A percentile compares a stretch with the other conserved stretches of the same genome.
These are phyloP conservation scores for Quercus phellos DNA, from an alignment of 331 rosid species.

Conservation along the genomic window DNA sequence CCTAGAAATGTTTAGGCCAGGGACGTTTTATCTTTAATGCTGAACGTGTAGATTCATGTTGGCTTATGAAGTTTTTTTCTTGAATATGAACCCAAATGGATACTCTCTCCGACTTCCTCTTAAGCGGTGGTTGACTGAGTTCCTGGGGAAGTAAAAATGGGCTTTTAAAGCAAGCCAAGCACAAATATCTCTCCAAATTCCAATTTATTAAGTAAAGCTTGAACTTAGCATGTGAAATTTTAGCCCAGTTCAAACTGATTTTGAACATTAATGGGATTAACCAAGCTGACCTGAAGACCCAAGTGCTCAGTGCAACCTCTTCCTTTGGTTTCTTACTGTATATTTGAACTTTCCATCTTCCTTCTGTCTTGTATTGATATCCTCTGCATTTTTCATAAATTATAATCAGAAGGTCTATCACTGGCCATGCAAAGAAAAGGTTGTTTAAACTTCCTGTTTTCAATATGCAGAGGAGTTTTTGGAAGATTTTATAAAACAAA, in stretches of 20 bases:
- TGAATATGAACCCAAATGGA: not conserved
- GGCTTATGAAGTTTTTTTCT: not conserved
- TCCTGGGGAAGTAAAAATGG: not conserved
- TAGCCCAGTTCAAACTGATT: not conserved
- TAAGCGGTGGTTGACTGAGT: not conserved
- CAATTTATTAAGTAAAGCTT: not conserved
- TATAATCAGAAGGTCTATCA: conserved; percentile 3
- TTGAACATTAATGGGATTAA: not conserved
- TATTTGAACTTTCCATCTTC: not conserved
- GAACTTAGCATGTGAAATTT: not conserved
- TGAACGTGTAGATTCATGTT: not conserved
- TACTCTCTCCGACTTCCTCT: not conserved
- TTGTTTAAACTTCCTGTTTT: conserved; percentile 20
- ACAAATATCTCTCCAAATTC: not conserved
- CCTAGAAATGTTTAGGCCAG: not conserved
- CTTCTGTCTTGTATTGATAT: conserved; percentile 8
- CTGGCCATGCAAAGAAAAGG: not conserved
- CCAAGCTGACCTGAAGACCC: not conserved
- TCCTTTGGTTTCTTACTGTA: not conserved
- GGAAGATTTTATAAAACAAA: conserved; percentile 76
- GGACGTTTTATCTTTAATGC: not conserved
- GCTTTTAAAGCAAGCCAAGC: not conserved
- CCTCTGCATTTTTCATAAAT: not conserved
- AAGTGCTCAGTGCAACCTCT: not conserved
- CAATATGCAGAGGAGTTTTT: conserved; percentile 60